phyloP scores from a whole-genome alignment of 495 filamentous ascomycete species.

The Aspergillus hancockii region DNA sequence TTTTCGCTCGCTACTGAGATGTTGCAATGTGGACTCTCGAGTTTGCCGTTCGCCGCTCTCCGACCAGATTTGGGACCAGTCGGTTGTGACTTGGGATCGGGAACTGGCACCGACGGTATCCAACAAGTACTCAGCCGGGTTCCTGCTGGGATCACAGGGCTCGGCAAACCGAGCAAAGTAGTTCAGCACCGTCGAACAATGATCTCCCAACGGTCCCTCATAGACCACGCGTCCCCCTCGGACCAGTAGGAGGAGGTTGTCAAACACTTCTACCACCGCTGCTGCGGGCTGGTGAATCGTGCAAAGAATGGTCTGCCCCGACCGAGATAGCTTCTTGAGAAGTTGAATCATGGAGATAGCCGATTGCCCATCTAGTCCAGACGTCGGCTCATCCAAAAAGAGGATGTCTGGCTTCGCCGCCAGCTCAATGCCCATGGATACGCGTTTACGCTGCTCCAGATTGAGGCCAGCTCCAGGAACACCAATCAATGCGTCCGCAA shows the following conservation, averaged over 20 bases:
- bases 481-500: conserved; percentile 36
- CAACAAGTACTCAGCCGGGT: conserved; percentile 69
- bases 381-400: conserved; percentile 65
- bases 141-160: conserved; percentile 40
- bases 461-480: conserved; percentile 32
- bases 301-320: conserved; percentile 60
- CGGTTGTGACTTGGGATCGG: conserved; percentile 30
- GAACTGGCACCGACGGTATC: conserved; percentile 56
- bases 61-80: conserved; percentile 50
- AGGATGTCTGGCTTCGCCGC: conserved; percentile 69
- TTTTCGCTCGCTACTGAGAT: background rate
- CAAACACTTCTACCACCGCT: conserved; percentile 55
- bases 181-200: conserved; percentile 40
- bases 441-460: conserved; percentile 44
- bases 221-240: conserved; percentile 55
- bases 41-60: background rate
- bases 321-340: conserved; percentile 60
- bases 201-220: conserved; percentile 54
- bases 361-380: conserved; percentile 68
- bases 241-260: conserved; percentile 53
- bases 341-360: conserved; percentile 67
- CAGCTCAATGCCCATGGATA: conserved; percentile 77
- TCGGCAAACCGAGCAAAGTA: conserved; percentile 51
- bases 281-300: conserved; percentile 61
- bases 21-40: too few relatives aligned